A percentile compares a stretch with the other conserved stretches of the same genome.
Conservation (phyloP, 495 filamentous ascomycete species). For the Hypoxylon lenormandii region DNA sequence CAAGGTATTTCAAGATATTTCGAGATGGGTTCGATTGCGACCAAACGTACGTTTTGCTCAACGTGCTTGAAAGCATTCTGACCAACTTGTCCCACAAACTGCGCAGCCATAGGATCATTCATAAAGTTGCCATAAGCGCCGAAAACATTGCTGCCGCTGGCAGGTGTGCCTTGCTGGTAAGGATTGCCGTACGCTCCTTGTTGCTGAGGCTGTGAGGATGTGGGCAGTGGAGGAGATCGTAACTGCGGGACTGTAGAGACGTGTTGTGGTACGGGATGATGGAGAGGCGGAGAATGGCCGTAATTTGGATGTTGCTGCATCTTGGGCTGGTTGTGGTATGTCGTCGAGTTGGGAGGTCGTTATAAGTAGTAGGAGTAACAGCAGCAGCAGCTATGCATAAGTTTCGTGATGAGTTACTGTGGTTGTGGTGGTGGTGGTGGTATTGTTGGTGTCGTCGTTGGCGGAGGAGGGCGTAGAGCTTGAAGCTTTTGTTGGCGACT, state of each 20-base stretch:
- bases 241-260: slow-evolving; percentile 99
- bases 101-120: slow-evolving; percentile 88
- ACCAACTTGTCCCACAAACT: slow-evolving; percentile 94
- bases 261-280: slow-evolving; percentile 98
- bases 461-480: not conserved
- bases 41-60: slow-evolving; percentile 81
- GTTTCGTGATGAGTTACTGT: not conserved
- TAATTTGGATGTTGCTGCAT: slow-evolving; percentile 89
- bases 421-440: not conserved
- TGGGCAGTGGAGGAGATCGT: slow-evolving; percentile 90
- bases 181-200: slow-evolving; percentile 80
- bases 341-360: slow-evolving; percentile 1
- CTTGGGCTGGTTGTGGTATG: slow-evolving; percentile 32
- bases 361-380: slow-evolving; percentile 1
- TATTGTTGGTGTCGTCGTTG: not conserved
- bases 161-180: slow-evolving; percentile 70
- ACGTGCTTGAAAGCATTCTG: slow-evolving; percentile 88
- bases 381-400: too few relatives aligned
- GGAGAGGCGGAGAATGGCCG: slow-evolving; percentile 91
- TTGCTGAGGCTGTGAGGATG: slow-evolving; percentile 74
- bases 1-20: too few relatives aligned
- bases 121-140: slow-evolving; percentile 86
- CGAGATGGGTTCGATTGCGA: not conserved
- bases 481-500: slow-evolving; percentile 13
- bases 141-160: slow-evolving; percentile 68